Evolutionary conservation across 805 yeast species (phyloP), one percentile per base, ranked within the genome.

Genomic region (Sugiyamaella chiloensis): DNA sequence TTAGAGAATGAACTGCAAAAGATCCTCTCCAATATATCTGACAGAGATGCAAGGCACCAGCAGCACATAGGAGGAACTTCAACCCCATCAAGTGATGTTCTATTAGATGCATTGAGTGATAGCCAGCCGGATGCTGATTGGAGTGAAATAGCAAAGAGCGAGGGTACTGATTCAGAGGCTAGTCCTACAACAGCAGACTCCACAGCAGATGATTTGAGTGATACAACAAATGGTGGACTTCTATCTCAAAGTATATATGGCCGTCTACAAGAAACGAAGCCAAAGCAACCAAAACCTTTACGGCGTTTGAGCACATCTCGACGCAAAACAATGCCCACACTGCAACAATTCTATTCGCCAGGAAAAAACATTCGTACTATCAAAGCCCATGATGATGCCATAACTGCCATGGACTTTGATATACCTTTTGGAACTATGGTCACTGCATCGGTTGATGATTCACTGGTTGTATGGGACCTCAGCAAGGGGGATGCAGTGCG

Each of bases 381-480:
- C 37, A 60, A 69, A 12, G 80, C 81, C 1, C 87, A 82, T 57
- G 70, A 70, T 3, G 78, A 73, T 37, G 53, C 76, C 2, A 69
- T 85, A 19, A 73, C 79, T 1, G 72, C 80, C 27, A 60, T 85
- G 50, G 89, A 81, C 53, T 84, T 85, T 60, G 88, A 84, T 59
- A 69, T 75, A 20, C 91, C 91, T 11, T 85, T 81, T 64, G 90
- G 89, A 1, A 80, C 80, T 1, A 57, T 87, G 63, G 90, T 88
- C 1, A 77, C 90, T 12, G 87, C 96, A 0, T 79, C 88, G 9
- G 67, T 80, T 56, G 96, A 88, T 61, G 86, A 83, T 60, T 78
- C 85, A 0, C 83, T 88, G 2, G 75, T 83, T 53, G 85, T 89
- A 3, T 89, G 96, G 96, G 95, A 89, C 68, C 64, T 85, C 56